Base-by-base conservation (phyloP, 1,139 yeast genomes). In the Cylindricascospora bacillispora region DNA sequence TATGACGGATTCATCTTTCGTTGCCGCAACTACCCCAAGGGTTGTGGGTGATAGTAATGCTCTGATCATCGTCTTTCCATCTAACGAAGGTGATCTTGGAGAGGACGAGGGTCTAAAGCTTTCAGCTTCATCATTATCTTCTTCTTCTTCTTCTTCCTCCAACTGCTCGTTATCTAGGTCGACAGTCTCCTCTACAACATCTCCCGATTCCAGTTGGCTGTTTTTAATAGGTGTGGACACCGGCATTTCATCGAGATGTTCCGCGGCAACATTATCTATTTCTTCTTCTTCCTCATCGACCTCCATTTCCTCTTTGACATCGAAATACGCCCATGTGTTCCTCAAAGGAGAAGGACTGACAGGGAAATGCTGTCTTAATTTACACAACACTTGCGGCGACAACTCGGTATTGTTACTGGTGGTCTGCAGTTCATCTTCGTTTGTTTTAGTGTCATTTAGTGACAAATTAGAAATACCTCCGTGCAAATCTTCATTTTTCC, bases 11-110 rank as follows among this genome's bases (percentile, higher is more conserved):
- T 31, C 28, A 6, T 33, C 19, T 15, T 33, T 36, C 12, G 40
- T 36, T 4, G 47, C 50, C 2, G 43, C 42, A 1, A 47, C 47
- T 5, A 44, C 37, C n/a, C 50, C 50, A 11, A 45, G 31, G n/a
- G 37, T 34, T 2, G 50, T 45, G 2, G 50, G 50, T 1, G 50
- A 45, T 5, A 45, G 25, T 13, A 45, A 28, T 3, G 43, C 38
- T 23, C 38, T 43, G 1, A 44, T 37, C 14, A 39, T 30, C 13
- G 33, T 29, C 10, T 13, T 28, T 31, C 27, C 32, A 25, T 25
- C 28, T 5, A 25, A 18, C 4, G 22, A 6, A 4, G 17, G 28
- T 6, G 18, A 22, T 12, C 5, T 17, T 9, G 27, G 24, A 12
- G 24, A 11, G 7, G 20, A 6, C 3, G 9, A 11, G n/a, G n/a